A percentile compares a stretch with the other conserved stretches of the same genome.
Conservation (phyloP, 225 moss, liverwort and hornwort genomes). For the Climacium dendroides region DNA sequence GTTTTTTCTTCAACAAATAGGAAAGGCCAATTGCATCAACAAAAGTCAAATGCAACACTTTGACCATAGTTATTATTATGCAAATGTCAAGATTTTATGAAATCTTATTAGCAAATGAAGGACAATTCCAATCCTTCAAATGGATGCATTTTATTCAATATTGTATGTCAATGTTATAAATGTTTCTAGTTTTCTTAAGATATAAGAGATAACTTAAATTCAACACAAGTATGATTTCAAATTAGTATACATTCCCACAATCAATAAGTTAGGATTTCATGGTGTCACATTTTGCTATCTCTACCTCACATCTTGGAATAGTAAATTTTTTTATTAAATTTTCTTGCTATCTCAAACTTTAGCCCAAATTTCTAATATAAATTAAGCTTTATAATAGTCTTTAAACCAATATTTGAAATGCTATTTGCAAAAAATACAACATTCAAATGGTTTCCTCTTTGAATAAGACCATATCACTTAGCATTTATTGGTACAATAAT, state of each 20-base stretch:
- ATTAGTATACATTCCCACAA: accelerated
- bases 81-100: background rate
- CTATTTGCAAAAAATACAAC: background rate
- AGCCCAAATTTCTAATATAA: background rate
- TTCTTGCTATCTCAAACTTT: background rate
- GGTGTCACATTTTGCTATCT: background rate
- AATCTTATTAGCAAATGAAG: background rate
- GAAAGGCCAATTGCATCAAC: background rate
- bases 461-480: background rate
- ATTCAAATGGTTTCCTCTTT: background rate
- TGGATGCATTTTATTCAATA: background rate
- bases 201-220: background rate
- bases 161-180: background rate
- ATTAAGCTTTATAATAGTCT: background rate
- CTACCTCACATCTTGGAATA: accelerated
- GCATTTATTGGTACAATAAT: background rate
- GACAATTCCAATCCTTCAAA: background rate
- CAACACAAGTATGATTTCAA: background rate
- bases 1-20: background rate
- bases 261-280: background rate
- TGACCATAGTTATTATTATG: background rate
- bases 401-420: background rate
- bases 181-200: background rate
- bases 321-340: background rate
- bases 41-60: background rate